Evolutionary conservation across 768 basidiomycete species (phyloP).

Genomic region (Russula emetica): DNA sequence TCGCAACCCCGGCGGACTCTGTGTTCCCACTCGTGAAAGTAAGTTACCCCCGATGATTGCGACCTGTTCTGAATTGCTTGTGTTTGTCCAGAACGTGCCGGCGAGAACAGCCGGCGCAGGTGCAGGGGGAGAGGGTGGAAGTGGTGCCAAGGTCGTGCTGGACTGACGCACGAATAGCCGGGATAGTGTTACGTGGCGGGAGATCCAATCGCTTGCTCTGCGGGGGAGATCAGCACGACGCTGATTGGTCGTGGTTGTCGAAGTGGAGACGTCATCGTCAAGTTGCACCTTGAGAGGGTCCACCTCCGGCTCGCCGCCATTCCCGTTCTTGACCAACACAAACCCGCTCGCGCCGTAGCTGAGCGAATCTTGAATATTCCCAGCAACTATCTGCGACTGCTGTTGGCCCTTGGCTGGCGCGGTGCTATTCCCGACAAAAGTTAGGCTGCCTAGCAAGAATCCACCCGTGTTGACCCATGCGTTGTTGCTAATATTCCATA

Average conservation of each 20-base stretch:
- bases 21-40: constrained; percentile 47
- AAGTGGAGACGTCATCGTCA: constrained; percentile 37
- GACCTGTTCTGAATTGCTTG: constrained; percentile 56
- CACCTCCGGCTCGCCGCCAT: constrained; percentile 48
- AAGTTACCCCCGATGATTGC: constrained; percentile 87
- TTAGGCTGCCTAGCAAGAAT: constrained; percentile 65
- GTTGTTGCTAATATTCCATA: constrained; percentile 58
- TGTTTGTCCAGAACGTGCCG: constrained; percentile 88
- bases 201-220: constrained; percentile 45
- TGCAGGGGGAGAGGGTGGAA: constrained; percentile 54
- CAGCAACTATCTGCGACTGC: constrained; percentile 60
- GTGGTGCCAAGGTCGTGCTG: constrained; percentile 41
- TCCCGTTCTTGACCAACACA: constrained; percentile 68
- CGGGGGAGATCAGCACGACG: constrained; percentile 40
- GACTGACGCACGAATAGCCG: constrained; percentile 52
- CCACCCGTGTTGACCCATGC: constrained; percentile 75
- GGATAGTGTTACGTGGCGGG: constrained; percentile 41
- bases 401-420: constrained; percentile 39
- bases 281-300: constrained; percentile 60
- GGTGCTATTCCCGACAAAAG: constrained; percentile 66
- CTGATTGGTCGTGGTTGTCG: constrained; percentile 36
- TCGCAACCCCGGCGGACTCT: constrained; percentile 50
- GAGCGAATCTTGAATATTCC: constrained; percentile 52
- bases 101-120: constrained; percentile 79
- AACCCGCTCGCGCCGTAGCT: constrained; percentile 75